Percentiles rank a stretch among this genome's conserved stretches.
Conservation (phyloP, 106 monocot species). For the Dioscorea dumetorum region DNA sequence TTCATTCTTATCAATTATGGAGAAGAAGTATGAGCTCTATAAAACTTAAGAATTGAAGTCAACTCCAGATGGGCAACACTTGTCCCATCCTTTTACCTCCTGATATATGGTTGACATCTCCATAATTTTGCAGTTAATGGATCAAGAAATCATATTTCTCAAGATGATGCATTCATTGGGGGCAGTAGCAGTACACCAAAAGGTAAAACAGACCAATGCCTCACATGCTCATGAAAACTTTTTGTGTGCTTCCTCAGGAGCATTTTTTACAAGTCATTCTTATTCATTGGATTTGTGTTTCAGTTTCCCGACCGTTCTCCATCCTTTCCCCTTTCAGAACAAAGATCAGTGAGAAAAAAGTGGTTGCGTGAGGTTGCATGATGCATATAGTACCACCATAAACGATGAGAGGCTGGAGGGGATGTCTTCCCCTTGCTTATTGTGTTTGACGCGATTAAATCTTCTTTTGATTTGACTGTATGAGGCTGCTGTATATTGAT, state of each 20-base stretch:
- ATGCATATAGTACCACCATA: not conserved
- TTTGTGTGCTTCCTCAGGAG: no score
- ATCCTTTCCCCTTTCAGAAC: conserved; percentile 51
- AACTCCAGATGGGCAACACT: no score
- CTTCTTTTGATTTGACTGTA: no score
- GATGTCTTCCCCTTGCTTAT: no score
- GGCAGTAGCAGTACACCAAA: conserved; percentile 35
- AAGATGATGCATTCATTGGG: conserved; percentile 45
- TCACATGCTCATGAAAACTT: not conserved
- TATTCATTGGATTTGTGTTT: not conserved
- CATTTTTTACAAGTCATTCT: not conserved
- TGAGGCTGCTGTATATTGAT: no score
- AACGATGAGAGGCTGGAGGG: no score
- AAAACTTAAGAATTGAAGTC: no score
- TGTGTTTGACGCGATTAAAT: no score
- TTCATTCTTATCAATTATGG: no score
- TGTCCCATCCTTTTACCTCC: not conserved
- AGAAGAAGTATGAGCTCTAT: no score
- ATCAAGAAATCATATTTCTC: conserved; percentile 66
- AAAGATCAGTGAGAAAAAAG: conserved; percentile 52
- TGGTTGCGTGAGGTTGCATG: conserved; percentile 17
- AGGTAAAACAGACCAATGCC: conserved; percentile 25
- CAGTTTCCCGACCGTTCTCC: conserved; percentile 51
- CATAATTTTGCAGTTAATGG: conserved; percentile 33
- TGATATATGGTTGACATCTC: not conserved